Evolutionary conservation across 1,139 yeast species (phyloP).

Genomic region (Debaryomyces udenii): DNA sequence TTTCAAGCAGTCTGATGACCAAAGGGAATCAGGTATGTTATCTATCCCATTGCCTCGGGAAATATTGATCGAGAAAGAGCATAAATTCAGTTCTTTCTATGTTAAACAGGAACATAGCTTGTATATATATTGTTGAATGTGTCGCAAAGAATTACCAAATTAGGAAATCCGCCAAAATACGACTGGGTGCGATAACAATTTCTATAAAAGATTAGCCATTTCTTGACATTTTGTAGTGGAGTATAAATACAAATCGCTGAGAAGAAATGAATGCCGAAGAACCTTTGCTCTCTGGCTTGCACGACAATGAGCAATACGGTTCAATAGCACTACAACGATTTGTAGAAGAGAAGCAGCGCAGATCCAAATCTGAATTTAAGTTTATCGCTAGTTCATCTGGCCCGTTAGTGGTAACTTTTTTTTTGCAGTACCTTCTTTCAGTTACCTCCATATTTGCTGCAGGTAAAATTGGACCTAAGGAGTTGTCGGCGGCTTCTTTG

Average conservation of each 20-base stretch:
- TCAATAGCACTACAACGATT: constrained; percentile 10
- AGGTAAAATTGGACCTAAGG: constrained; percentile 49
- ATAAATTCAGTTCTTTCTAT: constrained; percentile 12
- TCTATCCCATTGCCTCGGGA: constrained; percentile 20
- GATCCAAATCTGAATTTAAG: constrained; percentile 24
- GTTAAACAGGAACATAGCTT: constrained; percentile 13
- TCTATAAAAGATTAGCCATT: constrained; percentile 1
- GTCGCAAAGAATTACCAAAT: constrained; percentile 10
- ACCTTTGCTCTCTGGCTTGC: constrained; percentile 32
- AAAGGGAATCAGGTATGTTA: constrained; percentile 9
- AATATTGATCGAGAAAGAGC: background rate
- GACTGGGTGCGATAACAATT: background rate
- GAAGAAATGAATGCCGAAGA: constrained; percentile 33
- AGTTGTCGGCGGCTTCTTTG: constrained; percentile 52
- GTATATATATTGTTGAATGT: constrained; percentile 15
- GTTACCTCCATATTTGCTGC: constrained; percentile 52
- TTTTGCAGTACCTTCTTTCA: constrained; percentile 52
- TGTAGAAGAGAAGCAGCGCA: constrained; percentile 10
- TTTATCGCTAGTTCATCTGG: constrained; percentile 40
- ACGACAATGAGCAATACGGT: constrained; percentile 23
- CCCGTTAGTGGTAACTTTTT: constrained; percentile 52
- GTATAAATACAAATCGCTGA: no score
- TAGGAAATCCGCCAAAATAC: constrained; percentile 9
- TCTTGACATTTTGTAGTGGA: no score
- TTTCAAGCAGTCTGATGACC: constrained; percentile 11